Evolutionary conservation across 805 yeast genomes (phyloP).

Genomic region (Dipodascus albidus): DNA sequence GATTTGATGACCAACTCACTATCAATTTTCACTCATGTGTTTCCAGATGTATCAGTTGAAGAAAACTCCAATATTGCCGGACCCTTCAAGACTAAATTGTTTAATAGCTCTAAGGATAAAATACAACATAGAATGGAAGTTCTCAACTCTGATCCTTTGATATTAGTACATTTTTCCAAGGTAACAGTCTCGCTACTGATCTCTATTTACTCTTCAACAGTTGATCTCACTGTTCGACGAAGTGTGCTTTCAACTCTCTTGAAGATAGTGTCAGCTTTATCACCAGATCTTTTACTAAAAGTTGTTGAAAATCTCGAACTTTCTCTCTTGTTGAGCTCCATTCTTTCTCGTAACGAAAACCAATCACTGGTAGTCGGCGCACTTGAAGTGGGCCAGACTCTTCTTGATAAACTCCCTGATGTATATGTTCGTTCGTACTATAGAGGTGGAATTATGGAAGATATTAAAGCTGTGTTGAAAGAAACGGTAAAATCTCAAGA

Average conservation of each 20-base stretch:
- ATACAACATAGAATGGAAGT: constrained; percentile 18
- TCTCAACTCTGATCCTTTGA: constrained; percentile 18
- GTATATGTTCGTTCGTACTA: constrained; percentile 39
- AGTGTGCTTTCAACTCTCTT: constrained; percentile 42
- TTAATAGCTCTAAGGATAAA: constrained; percentile 16
- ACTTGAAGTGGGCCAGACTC: constrained; percentile 33
- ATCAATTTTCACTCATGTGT: constrained; percentile 41
- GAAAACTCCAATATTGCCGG: constrained; percentile 7
- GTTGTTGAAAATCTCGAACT: constrained; percentile 19
- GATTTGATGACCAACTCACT: constrained; percentile 47
- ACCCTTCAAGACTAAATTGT: constrained; percentile 15
- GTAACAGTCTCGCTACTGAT: constrained; percentile 33
- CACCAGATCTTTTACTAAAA: constrained; percentile 13
- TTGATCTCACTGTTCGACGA: constrained; percentile 53
- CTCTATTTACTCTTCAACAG: constrained; percentile 59
- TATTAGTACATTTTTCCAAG: constrained; percentile 14
- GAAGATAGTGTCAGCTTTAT: constrained; percentile 37
- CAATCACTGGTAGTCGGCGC: constrained; percentile 38
- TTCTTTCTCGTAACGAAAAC: constrained; percentile 21
- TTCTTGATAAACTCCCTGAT: constrained; percentile 35
- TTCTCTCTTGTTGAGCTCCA: constrained; percentile 20
- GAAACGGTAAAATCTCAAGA: constrained; percentile 7
- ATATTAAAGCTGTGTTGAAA: constrained; percentile 18
- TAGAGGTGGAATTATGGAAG: constrained; percentile 65
- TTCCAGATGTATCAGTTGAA: constrained; percentile 33